A percentile compares a stretch with the other conserved stretches of the same genome.
Conservation (phyloP, 2,329 filamentous ascomycete species). For the Elsinoe arachidis region DNA sequence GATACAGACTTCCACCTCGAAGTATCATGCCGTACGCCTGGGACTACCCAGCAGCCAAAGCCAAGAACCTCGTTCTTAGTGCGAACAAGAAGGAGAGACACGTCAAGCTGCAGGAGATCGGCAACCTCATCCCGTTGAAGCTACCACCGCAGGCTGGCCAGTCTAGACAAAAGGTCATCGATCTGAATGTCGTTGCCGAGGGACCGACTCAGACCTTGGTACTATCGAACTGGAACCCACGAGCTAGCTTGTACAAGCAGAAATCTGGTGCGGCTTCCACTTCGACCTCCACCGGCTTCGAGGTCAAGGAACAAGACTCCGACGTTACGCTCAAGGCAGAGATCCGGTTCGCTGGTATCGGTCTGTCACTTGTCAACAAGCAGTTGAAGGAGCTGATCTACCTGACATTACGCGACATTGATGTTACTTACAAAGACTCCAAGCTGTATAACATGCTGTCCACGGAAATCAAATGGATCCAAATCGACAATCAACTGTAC, state of each 20-base stretch:
- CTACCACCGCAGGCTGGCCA: slow-evolving; percentile 58
- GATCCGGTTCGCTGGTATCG: slow-evolving; percentile 78
- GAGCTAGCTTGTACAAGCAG: slow-evolving; percentile 81
- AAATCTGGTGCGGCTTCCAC: slow-evolving; percentile 49
- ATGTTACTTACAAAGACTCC: slow-evolving; percentile 89
- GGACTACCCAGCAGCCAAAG: slow-evolving; percentile 97
- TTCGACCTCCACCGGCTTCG: slow-evolving; percentile 64
- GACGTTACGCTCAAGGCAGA: slow-evolving; percentile 84
- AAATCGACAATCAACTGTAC: slow-evolving; percentile 97
- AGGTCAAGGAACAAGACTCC: slow-evolving; percentile 86
- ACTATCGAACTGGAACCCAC: slow-evolving; percentile 84
- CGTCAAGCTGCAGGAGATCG: slow-evolving; percentile 92
- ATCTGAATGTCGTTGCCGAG: slow-evolving; percentile 91
- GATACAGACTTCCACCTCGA: slow-evolving; percentile 81
- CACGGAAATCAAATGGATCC: slow-evolving; percentile 93
- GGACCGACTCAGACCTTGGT: slow-evolving; percentile 93
- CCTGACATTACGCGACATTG: slow-evolving; percentile 82
- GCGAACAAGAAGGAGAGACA: slow-evolving; percentile 75
- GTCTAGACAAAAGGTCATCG: slow-evolving; percentile 73
- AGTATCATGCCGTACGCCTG: slow-evolving; percentile 99
- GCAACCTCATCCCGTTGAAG: slow-evolving; percentile 91
- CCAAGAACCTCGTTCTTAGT: slow-evolving; percentile 80
- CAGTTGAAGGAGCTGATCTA: slow-evolving; percentile 90
- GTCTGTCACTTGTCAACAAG: slow-evolving; percentile 85
- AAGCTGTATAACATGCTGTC: slow-evolving; percentile 85